phyloP scores from a whole-genome alignment of 2,329 filamentous ascomycete species.

The Xylaria sp. region DNA sequence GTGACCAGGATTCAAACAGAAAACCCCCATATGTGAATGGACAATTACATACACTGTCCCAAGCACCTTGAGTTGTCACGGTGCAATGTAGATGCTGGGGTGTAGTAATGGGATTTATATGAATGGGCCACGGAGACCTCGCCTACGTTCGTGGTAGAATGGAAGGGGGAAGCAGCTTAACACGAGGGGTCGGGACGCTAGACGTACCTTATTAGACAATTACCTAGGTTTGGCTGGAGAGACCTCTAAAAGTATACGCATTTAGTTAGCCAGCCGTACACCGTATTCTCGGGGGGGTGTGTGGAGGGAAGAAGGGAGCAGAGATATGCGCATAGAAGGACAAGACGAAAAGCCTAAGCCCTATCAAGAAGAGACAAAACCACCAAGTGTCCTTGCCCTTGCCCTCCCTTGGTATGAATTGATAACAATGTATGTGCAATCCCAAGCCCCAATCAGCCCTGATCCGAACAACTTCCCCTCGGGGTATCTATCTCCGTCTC shows the following conservation, averaged over 20 bases:
- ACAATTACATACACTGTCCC: no score
- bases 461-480: slow-evolving; percentile 2
- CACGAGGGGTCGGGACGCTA: background rate
- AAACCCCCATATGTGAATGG: no score
- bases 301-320: slow-evolving; percentile 5
- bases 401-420: slow-evolving; percentile 21
- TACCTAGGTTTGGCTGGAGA: background rate
- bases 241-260: background rate
- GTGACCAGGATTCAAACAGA: no score
- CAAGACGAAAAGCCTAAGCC: slow-evolving; percentile 5
- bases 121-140: no score
- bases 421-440: slow-evolving; percentile 17
- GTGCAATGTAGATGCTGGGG: no score
- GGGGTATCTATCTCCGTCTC: background rate
- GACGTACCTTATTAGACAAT: background rate
- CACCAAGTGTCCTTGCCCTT: slow-evolving; percentile 22
- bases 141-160: no score
- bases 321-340: slow-evolving; percentile 9
- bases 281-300: background rate
- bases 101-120: background rate
- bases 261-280: background rate
- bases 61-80: no score
- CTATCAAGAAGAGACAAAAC: slow-evolving; percentile 14
- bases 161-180: background rate
- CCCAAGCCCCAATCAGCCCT: slow-evolving; percentile 19